Evolutionary conservation across 768 basidiomycete species (phyloP).

Genomic region (Leucocoprinus sp.): DNA sequence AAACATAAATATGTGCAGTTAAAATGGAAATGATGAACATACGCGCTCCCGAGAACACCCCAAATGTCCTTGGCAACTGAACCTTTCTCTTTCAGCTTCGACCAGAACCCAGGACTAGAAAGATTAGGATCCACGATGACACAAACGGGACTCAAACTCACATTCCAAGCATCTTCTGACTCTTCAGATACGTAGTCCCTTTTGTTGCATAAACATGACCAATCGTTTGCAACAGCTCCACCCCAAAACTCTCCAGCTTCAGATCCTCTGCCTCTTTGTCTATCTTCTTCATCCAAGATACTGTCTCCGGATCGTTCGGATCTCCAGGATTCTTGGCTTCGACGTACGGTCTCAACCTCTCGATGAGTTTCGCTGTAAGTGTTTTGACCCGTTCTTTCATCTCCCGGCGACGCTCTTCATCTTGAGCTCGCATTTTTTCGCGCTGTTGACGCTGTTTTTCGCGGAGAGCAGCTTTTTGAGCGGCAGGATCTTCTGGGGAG

Average conservation of each 20-base stretch:
- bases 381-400: conserved; percentile 71
- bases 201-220: conserved; percentile 92
- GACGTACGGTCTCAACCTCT: conserved; percentile 83
- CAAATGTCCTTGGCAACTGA: conserved; percentile 91
- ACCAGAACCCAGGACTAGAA: conserved; percentile 82
- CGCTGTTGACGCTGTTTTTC: conserved; percentile 57
- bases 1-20: neutral
- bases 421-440: conserved; percentile 75
- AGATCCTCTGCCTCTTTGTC: conserved; percentile 85
- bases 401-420: conserved; percentile 69
- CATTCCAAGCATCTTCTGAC: conserved; percentile 86
- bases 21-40: conserved; percentile 26
- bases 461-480: conserved; percentile 25
- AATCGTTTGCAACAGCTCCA: conserved; percentile 91
- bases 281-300: conserved; percentile 69
- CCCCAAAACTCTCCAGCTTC: conserved; percentile 95
- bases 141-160: conserved; percentile 29
- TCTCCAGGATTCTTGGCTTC: conserved; percentile 80
- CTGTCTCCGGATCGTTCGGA: conserved; percentile 77
- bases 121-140: conserved; percentile 5
- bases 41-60: conserved; percentile 96
- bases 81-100: conserved; percentile 91
- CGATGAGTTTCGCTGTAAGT: conserved; percentile 73
- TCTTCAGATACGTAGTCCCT: conserved; percentile 85
- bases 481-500: conserved; percentile 11